phyloP scores from a whole-genome alignment of 1,284 basidiomycete species.

The Malassezia equina region DNA sequence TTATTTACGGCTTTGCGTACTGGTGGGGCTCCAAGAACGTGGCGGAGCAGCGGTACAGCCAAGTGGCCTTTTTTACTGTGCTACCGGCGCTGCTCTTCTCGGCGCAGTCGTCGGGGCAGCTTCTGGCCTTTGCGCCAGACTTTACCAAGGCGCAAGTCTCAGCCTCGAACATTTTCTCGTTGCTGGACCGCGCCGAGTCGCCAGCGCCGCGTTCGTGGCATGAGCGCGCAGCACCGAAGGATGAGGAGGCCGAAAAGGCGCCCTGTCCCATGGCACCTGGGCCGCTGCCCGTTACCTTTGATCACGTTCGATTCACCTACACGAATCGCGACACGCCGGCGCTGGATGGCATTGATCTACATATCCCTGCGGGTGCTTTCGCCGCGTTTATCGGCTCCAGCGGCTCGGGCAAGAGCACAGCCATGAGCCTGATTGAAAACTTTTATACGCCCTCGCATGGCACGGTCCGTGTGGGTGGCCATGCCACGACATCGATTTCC shows the following conservation, averaged over 20 bases:
- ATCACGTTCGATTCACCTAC: slow-evolving; percentile 24
- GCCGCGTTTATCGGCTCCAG: slow-evolving; percentile 11
- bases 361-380: slow-evolving; percentile 19
- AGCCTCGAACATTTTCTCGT: slow-evolving; percentile 27
- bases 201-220: neutral
- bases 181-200: slow-evolving; percentile 20
- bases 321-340: slow-evolving; percentile 21
- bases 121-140: slow-evolving; percentile 37
- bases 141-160: slow-evolving; percentile 35
- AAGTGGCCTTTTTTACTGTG: slow-evolving; percentile 39
- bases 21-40: slow-evolving; percentile 39
- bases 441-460: slow-evolving; percentile 62
- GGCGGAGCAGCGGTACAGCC: slow-evolving; percentile 26
- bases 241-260: neutral
- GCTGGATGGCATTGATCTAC: slow-evolving; percentile 21
- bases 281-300: slow-evolving; percentile 17
- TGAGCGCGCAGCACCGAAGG: neutral
- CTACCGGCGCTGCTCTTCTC: slow-evolving; percentile 34
- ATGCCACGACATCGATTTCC: slow-evolving; percentile 65
- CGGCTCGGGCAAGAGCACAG: slow-evolving; percentile 23
- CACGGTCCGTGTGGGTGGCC: slow-evolving; percentile 65
- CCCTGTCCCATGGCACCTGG: neutral
- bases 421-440: slow-evolving; percentile 38
- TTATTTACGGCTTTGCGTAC: slow-evolving; percentile 39
- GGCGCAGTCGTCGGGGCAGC: slow-evolving; percentile 37